Evolutionary conservation across 2,329 filamentous ascomycete species (phyloP).

Genomic region (Teratosphaeria epicoccoides): DNA sequence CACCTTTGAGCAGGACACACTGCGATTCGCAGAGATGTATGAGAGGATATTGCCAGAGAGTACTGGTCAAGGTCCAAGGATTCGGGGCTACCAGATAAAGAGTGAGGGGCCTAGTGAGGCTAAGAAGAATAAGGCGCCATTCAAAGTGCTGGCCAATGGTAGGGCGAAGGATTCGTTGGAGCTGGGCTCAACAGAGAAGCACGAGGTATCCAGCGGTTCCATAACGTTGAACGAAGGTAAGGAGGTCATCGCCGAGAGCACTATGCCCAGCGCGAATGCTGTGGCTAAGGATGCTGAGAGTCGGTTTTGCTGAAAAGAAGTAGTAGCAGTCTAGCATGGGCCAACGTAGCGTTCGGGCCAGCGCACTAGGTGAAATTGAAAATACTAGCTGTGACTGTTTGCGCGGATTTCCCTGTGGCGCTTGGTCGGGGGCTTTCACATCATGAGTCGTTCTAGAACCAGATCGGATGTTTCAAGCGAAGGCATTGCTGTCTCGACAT

Average conservation of each 20-base stretch:
- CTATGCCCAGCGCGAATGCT: conserved; percentile 38
- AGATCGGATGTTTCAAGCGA: too few relatives aligned
- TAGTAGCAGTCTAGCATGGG: background rate
- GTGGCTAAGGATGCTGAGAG: conserved; percentile 42
- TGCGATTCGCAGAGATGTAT: conserved; percentile 57
- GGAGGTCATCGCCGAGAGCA: conserved; percentile 38
- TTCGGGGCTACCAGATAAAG: conserved; percentile 75
- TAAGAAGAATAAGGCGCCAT: conserved; percentile 59
- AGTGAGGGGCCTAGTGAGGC: conserved; percentile 51
- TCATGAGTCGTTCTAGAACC: too few relatives aligned
- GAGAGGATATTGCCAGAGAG: conserved; percentile 60
- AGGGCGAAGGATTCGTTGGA: background rate
- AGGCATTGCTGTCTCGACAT: too few relatives aligned
- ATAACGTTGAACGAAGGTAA: conserved; percentile 36
- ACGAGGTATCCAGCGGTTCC: background rate
- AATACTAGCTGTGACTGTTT: too few relatives aligned
- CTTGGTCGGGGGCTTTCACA: too few relatives aligned
- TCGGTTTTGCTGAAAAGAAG: conserved; percentile 23
- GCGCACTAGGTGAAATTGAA: background rate
- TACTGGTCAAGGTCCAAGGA: conserved; percentile 64
- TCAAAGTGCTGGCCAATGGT: conserved; percentile 37
- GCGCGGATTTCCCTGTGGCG: too few relatives aligned
- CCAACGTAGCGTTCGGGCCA: too few relatives aligned
- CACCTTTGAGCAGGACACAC: conserved; percentile 45
- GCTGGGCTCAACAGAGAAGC: background rate